Base-by-base conservation (phyloP, 1,284 basidiomycete genomes). In the Trametes versicolor region DNA sequence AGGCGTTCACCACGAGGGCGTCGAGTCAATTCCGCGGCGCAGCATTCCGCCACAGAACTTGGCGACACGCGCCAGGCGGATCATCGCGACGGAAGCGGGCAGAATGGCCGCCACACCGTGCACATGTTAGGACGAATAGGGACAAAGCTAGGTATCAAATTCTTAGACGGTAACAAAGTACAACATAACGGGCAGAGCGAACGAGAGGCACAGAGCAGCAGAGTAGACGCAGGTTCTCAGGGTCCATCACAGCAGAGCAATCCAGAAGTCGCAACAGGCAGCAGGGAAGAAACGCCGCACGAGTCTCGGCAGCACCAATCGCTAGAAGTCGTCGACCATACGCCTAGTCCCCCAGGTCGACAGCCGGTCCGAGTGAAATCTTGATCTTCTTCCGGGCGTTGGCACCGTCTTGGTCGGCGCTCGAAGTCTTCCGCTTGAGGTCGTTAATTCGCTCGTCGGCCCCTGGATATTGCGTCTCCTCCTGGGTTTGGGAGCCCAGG, bases 401-500 rank as follows among this genome's bases (percentile, higher is more conserved):
- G 23, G 62, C 60, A 41, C 39, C 7, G 36, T 68, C 62, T 27
- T 66, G 65, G 17, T 65, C 65, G 21, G 61, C 61, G 32, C 52
- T 62, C 34, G 63, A 69, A n/a, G 61, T 66, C 70, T 78, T 78
- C 45, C 77, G 76, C 67, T 79, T 79, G 32, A 69, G 45, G 39
- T 66, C 55, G 8, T 62, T 45, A 48, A 47, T 57, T 6, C 19
- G 47, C 50, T 12, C 51, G n/a, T 60, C 54, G 25, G 60, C 21
- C 12, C 21, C 51, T 17, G 66, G 48, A 32, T 76, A 66, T 64
- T 85, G 85, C 17, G 80, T 83, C 62, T 86, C 83, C 21, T 83
- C 82, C 74, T 90, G 87, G 9, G 84, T 89, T 69, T 88, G 86
- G 27, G 79, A 80, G 41, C 77, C 78, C 15, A 52, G 4, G 15